Evolutionary conservation across 768 basidiomycete genomes (phyloP).

Genomic region (Naematelia aurantialba): DNA sequence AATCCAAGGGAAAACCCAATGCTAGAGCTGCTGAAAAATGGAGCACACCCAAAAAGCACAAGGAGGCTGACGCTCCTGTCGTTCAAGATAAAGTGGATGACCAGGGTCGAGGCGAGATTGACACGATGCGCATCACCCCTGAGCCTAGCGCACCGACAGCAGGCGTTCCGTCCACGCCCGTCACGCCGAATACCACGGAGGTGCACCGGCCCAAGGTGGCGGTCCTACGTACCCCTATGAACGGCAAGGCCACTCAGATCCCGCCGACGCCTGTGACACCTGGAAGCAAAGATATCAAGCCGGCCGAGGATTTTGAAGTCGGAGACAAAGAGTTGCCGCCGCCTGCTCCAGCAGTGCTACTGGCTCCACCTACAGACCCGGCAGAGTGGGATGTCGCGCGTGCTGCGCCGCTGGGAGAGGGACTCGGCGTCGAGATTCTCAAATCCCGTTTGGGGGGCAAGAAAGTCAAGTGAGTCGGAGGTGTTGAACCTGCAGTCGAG

Average conservation of each 20-base stretch:
- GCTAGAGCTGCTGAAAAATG: constrained; percentile 11
- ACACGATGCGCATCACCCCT: constrained; percentile 17
- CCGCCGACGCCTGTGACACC: constrained; percentile 24
- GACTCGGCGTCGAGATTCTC: constrained; percentile 35
- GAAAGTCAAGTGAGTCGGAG: constrained; percentile 49
- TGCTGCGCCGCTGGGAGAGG: constrained; percentile 32
- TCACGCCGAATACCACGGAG: constrained; percentile 12
- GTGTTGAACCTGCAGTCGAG: too few relatives aligned
- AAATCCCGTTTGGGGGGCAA: constrained; percentile 42
- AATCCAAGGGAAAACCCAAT: constrained; percentile 2
- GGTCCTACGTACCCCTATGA: constrained; percentile 14
- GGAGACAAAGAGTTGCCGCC: constrained; percentile 14
- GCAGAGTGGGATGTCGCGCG: constrained; percentile 20
- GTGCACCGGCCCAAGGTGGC: constrained; percentile 6
- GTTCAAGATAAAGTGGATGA: constrained; percentile 16
- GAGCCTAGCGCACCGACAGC: not conserved
- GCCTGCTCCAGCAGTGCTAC: constrained; percentile 19
- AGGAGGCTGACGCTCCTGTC: not conserved
- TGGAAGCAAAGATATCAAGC: not conserved
- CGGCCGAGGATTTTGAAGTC: constrained; percentile 15
- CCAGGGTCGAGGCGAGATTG: constrained; percentile 20
- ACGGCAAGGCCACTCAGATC: not conserved
- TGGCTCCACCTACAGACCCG: constrained; percentile 10
- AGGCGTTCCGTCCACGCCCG: constrained; percentile 22
- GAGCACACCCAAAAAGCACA: constrained; percentile 11